Base-by-base conservation (phyloP, 805 yeast genomes). In the Monosporozyma unispora region DNA sequence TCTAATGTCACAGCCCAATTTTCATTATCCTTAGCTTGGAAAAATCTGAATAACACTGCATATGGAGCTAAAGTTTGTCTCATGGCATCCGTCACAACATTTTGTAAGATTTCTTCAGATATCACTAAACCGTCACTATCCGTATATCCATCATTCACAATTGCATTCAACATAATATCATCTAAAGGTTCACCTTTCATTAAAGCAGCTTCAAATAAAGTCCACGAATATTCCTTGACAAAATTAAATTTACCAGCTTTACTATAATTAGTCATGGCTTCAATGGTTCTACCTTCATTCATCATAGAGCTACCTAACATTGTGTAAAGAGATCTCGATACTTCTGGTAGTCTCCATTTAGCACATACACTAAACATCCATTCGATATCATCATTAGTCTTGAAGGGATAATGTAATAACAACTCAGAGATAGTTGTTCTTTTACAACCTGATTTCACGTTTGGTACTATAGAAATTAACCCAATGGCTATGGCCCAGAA, bases 331-430 rank as follows among this genome's bases (percentile, higher is more conserved):
- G 73, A 70, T 50, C 73, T 73, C 0, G 85, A 79, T 11, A 85
- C 80, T 7, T 73, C 67, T n/a, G 79, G 72, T 40, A 84, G 62
- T 56, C 76, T 78, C 61, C 84, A 70, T 56, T 81, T 75, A 11
- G 89, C 85, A 68, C 91, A 84, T 4, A 85, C 70, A 2, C 87
- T 77, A 47, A 85, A 68, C 43, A 82, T 77, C 91, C 91, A 85
- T 63, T 85, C 93, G 52, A 83, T 72, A 60, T 85, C 95, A 61
- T 84, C 90, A 59, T 81, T 83, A 8, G 82, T 81, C 48, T 74
- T 68, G 58, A 80, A 81, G 42, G 80, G 72, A 59, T 71, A 84
- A 21, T 73, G 74, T 4, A 87, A 87, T 33, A 85, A 66, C 45
- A 78, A 72, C 51, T 79, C 81, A 3, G 79, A 73, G 33, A 85